Base-by-base conservation (phyloP, 345 rosid genomes). In the Aquilaria malaccensis region DNA sequence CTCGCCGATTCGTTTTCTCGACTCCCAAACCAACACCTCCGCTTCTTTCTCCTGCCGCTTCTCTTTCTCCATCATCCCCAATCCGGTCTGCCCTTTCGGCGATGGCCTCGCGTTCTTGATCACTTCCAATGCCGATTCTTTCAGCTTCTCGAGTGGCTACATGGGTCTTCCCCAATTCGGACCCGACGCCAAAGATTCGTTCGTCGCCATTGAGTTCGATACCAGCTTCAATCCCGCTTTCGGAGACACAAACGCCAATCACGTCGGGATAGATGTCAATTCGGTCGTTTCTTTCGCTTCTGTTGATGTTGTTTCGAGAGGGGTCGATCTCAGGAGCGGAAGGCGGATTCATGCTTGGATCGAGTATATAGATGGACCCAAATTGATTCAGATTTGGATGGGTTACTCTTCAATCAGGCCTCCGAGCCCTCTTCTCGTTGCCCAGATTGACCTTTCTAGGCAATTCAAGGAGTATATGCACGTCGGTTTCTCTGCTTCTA, bases 61-160 rank as follows among this genome's bases (percentile, higher is more conserved):
- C 85, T 69, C 92, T 48, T 90, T 90, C 79, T 68, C 81, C 66
- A 83, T 87, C 52, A 70, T 68, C 58, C 70, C 73, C 3, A 77
- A 87, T 33, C 80, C 88, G 11, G 12, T 65, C 29, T 85, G 97
- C 57, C 75, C 90, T 53, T 84, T 74, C 10, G 97, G 95, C 13
- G 97, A 90, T 4, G 95, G 95, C 33, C 58, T 90, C 22, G 86
- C 83, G 2, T 87, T 87, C 90, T 85, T 90, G 80, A 81, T 90
- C 72, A 79, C 95, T 29, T 83, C 97, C 13, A 75, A 70, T 45
- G 76, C 87, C 2, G 82, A 87, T 47, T 90, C 97, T 30, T 85
- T 85, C 63, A 70, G 71, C 69, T 79, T 74, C 65, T 78, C 79
- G 12, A 70, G 74, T 22, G 97, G 95, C 15, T 83, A 76, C 73